Evolutionary conservation across 768 basidiomycete species (phyloP), one percentile per base, ranked within the genome.

Genomic region (Flagelloscypha sp.): DNA sequence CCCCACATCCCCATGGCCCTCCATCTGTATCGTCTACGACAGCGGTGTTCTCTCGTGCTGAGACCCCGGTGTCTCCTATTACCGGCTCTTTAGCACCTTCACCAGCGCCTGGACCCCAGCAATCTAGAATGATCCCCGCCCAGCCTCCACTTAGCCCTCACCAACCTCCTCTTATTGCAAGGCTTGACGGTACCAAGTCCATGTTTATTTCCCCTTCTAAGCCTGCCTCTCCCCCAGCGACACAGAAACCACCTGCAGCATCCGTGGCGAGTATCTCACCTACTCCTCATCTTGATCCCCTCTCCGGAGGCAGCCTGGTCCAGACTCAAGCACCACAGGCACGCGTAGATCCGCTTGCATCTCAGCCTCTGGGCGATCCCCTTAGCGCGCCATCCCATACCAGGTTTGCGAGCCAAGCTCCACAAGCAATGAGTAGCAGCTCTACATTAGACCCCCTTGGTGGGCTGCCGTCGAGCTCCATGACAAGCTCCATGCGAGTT

Each of bases 111-210:
- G 47, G 56, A 8, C 52, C 60, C 5, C 45, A 49, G 18, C 52
- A 48, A 15, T 47, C 49, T 24, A 61, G 54, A 18, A 44, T 48
- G 19, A 38, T 54, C 3, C 46, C 55, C 15, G 44, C 55, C 11
- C 47, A 53, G 7, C 54, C 58, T 2, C 54, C 61, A 10, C 37
- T 44, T 16, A 43, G 45, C 13, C 53, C 65, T 38, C 70, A 60
- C 9, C 71, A 78, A 5, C 75, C 74, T 9, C 68, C 78, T 12
- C 74, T 76, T 31, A 78, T 78, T 18, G 74, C 74, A 6, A 72
- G 83, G 36, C 68, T 72, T 16, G 84, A 87, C 49, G 83, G 84
- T 22, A 77, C 84, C 6, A 76, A 76, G 55, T 88, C 86, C 6
- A 84, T 85, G 84, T 84, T 84, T 44, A 66, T 85, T 44, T 71